Evolutionary conservation across 352 stramenopile species (phyloP).

Genomic region (Phytophthora citricola): DNA sequence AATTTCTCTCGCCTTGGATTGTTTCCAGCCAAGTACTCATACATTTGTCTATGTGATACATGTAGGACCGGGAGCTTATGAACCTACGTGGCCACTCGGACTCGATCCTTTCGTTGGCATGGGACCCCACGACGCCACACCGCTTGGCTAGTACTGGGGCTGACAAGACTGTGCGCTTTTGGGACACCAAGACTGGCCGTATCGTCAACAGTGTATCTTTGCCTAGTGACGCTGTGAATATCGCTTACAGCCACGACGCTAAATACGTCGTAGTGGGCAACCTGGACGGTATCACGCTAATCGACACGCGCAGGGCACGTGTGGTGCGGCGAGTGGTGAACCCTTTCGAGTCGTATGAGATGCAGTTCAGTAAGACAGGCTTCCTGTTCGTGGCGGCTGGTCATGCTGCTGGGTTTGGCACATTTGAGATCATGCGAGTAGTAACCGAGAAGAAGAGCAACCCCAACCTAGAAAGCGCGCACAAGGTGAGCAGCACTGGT

Average conservation of each 20-base stretch:
- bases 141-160: slow-evolving; percentile 71
- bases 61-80: slow-evolving; percentile 58
- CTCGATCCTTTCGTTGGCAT: slow-evolving; percentile 72
- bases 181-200: slow-evolving; percentile 82
- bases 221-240: slow-evolving; percentile 75
- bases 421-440: slow-evolving; percentile 87
- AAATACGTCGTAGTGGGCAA: slow-evolving; percentile 87
- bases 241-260: slow-evolving; percentile 81
- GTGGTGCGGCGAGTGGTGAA: slow-evolving; percentile 83
- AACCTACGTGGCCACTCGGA: slow-evolving; percentile 81
- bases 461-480: slow-evolving; percentile 83
- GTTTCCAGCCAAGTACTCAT: not conserved
- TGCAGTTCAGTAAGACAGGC: slow-evolving; percentile 83
- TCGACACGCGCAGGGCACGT: slow-evolving; percentile 84
- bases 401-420: slow-evolving; percentile 76
- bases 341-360: slow-evolving; percentile 83
- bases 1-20: too few relatives aligned
- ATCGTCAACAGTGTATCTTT: slow-evolving; percentile 82
- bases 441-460: slow-evolving; percentile 78
- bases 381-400: slow-evolving; percentile 86
- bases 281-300: slow-evolving; percentile 76
- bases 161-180: slow-evolving; percentile 88
- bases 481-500: slow-evolving; percentile 57
- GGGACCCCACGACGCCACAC: slow-evolving; percentile 71
- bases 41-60: not conserved